These are phyloP conservation scores for Kodamaea sp. DNA, from an alignment of 1,139 yeast genomes.

Conservation along the genomic window DNA sequence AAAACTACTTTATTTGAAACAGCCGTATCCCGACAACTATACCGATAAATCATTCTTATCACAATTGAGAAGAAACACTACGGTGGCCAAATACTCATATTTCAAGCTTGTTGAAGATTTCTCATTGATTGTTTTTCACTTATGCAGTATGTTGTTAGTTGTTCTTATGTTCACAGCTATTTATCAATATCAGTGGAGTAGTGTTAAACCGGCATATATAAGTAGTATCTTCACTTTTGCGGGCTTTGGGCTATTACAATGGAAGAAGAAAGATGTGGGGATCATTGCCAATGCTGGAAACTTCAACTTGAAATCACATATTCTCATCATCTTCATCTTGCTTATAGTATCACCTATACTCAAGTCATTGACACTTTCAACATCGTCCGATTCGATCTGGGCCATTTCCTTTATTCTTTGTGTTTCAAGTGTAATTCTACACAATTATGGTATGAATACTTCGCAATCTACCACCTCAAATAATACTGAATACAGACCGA, in stretches of 20 bases:
- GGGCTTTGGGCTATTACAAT: slow-evolving; percentile 27
- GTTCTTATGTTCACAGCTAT: slow-evolving; percentile 60
- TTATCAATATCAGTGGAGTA: slow-evolving; percentile 45
- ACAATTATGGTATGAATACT: slow-evolving; percentile 55
- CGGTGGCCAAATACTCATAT: slow-evolving; percentile 66
- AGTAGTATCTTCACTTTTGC: slow-evolving; percentile 25
- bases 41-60: slow-evolving; percentile 78
- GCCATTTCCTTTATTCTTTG: slow-evolving; percentile 79
- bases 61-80: slow-evolving; percentile 72
- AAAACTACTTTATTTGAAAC: slow-evolving; percentile 81
- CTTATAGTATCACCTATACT: slow-evolving; percentile 84
- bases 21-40: slow-evolving; percentile 88
- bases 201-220: slow-evolving; percentile 31
- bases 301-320: slow-evolving; percentile 53
- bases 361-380: slow-evolving; percentile 81
- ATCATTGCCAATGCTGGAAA: slow-evolving; percentile 8
- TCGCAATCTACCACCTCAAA: slow-evolving; percentile 15
- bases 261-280: slow-evolving; percentile 14
- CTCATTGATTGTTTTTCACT: slow-evolving; percentile 61
- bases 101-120: slow-evolving; percentile 65
- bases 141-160: slow-evolving; percentile 58
- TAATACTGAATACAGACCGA: slow-evolving; percentile 43
- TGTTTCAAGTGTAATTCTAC: slow-evolving; percentile 59
- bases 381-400: slow-evolving; percentile 95
- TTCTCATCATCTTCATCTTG: slow-evolving; percentile 64